phyloP scores from a whole-genome alignment of 495 filamentous ascomycete genomes.

The Xylaria flabelliformis region DNA sequence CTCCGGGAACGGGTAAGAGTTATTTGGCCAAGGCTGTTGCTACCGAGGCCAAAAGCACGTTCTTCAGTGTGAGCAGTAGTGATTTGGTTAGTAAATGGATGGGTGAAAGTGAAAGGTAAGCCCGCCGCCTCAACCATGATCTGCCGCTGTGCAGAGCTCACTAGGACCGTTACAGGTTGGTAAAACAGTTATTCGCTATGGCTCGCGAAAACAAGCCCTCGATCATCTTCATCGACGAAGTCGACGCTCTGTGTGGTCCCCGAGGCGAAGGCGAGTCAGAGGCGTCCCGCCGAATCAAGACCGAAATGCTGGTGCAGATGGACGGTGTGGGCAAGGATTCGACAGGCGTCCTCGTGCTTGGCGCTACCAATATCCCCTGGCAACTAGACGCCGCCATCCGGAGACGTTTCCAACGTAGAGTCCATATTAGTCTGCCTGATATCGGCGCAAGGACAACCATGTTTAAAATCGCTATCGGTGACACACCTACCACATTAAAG shows the following conservation, averaged over 20 bases:
- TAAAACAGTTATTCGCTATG: conserved; percentile 98
- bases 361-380: conserved; percentile 99
- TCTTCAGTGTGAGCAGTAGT: conserved; percentile 97
- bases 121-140: not conserved
- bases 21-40: conserved; percentile 97
- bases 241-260: conserved; percentile 95
- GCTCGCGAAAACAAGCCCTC: conserved; percentile 97
- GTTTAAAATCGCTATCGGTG: conserved; percentile 94
- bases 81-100: conserved; percentile 99
- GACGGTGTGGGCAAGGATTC: conserved; percentile 96
- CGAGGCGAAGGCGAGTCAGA: conserved; percentile 97
- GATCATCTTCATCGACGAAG: conserved; percentile 99
- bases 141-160: conserved; percentile 13
- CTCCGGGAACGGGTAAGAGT: conserved; percentile 95
- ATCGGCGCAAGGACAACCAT: conserved; percentile 88
- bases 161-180: conserved; percentile 64
- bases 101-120: conserved; percentile 96
- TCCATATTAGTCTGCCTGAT: conserved; percentile 94
- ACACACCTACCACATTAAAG: conserved; percentile 85
- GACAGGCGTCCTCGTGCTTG: conserved; percentile 91
- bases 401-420: conserved; percentile 92
- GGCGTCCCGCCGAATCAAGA: conserved; percentile 96
- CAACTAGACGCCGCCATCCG: conserved; percentile 98
- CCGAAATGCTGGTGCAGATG: conserved; percentile 98
- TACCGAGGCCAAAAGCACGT: conserved; percentile 98